phyloP scores from a whole-genome alignment of 2,329 filamentous ascomycete genomes.

The Aspergillus tamarii region DNA sequence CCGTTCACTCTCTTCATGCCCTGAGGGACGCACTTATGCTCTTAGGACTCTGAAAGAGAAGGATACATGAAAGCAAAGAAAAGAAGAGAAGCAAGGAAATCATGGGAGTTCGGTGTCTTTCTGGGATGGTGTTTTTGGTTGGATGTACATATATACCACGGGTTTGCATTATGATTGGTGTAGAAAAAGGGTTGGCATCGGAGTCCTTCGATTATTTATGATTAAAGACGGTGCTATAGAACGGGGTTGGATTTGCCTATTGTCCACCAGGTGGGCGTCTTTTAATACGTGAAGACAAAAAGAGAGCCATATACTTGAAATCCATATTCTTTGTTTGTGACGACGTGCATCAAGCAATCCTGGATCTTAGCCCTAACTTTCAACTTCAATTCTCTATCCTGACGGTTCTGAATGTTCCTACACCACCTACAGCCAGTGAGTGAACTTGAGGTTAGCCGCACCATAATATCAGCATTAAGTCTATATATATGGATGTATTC shows the following conservation, averaged over 20 bases:
- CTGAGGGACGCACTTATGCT: no score
- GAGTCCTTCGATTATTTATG: not conserved
- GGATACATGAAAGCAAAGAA: not conserved
- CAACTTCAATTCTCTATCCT: not conserved
- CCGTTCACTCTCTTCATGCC: not conserved
- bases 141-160: not conserved
- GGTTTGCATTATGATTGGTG: not conserved
- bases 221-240: slow-evolving; percentile 1
- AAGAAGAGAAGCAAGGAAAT: not conserved
- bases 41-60: not conserved
- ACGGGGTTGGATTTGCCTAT: not conserved
- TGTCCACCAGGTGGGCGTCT: not conserved
- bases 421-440: no score
- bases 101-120: not conserved
- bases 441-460: no score
- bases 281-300: not conserved
- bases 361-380: not conserved
- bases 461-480: no score
- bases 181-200: not conserved
- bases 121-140: not conserved
- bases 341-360: not conserved
- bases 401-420: no score
- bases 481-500: no score
- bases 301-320: not conserved
- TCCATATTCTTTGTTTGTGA: not conserved